Evolutionary conservation across 495 filamentous ascomycete genomes (phyloP).

Genomic region (Penicillium macrosclerotiorum): DNA sequence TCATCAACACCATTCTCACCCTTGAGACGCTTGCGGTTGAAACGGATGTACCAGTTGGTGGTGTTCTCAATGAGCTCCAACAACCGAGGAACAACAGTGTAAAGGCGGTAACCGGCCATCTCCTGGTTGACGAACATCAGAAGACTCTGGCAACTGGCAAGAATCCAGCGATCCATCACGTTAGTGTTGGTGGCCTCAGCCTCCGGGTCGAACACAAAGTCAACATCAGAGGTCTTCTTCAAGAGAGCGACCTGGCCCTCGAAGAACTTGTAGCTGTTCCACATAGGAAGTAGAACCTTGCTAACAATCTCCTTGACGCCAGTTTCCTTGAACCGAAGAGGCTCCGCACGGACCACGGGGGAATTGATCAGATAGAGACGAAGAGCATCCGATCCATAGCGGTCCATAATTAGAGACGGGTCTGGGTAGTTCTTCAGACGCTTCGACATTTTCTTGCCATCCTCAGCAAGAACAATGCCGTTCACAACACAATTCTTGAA

Average conservation of each 20-base stretch:
- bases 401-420: constrained; percentile 76
- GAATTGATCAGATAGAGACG: constrained; percentile 97
- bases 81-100: constrained; percentile 90
- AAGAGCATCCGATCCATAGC: constrained; percentile 91
- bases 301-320: constrained; percentile 96
- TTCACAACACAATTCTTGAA: constrained; percentile 98
- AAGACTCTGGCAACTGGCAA: constrained; percentile 89
- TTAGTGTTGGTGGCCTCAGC: constrained; percentile 75
- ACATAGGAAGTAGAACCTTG: constrained; percentile 89
- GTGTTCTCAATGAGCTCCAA: constrained; percentile 89
- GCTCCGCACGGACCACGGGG: constrained; percentile 90
- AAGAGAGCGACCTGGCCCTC: constrained; percentile 89
- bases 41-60: constrained; percentile 99
- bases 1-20: constrained; percentile 87
- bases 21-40: constrained; percentile 94
- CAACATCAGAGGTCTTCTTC: constrained; percentile 80
- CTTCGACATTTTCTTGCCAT: constrained; percentile 99
- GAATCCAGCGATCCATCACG: constrained; percentile 96
- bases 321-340: constrained; percentile 84
- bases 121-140: constrained; percentile 92
- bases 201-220: constrained; percentile 77
- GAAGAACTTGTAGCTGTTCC: constrained; percentile 99
- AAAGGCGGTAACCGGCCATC: constrained; percentile 88
- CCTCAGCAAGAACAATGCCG: constrained; percentile 91
- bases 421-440: constrained; percentile 97